phyloP scores from a whole-genome alignment of 768 basidiomycete genomes.

The Baorangia bicolor region DNA sequence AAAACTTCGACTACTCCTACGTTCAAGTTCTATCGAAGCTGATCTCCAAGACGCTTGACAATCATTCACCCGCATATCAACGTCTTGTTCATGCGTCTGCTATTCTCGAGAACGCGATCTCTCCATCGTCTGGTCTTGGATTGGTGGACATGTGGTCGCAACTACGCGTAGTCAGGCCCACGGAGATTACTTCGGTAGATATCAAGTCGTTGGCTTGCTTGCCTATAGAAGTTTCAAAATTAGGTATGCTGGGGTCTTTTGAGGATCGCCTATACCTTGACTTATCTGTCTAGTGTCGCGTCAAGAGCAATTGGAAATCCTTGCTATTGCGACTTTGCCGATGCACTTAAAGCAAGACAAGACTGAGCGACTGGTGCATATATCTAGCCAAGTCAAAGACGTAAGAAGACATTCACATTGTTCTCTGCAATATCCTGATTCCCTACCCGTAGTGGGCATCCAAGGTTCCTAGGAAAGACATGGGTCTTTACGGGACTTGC shows the following conservation, averaged over 20 bases:
- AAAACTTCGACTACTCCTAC: conserved; percentile 63
- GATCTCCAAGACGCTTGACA: conserved; percentile 45
- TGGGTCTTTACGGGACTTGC: neutral
- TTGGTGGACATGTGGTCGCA: conserved; percentile 70
- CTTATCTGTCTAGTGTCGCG: conserved; percentile 16
- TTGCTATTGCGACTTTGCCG: conserved; percentile 26
- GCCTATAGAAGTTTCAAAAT: neutral
- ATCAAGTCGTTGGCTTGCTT: conserved; percentile 16
- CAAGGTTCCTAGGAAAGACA: neutral
- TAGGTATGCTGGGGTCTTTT: conserved; percentile 11
- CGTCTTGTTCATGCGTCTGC: conserved; percentile 34
- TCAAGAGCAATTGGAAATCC: conserved; percentile 23
- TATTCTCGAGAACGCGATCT: conserved; percentile 48
- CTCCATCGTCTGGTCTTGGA: conserved; percentile 68
- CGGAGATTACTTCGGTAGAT: conserved; percentile 18
- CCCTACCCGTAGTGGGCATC: conserved; percentile 17
- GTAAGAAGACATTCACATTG: conserved; percentile 11
- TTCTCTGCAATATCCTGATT: conserved; percentile 1
- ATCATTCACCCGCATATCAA: conserved; percentile 35
- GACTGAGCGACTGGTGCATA: conserved; percentile 4
- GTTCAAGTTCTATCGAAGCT: conserved; percentile 57
- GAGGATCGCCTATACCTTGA: neutral
- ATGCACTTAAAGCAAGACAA: conserved; percentile 5
- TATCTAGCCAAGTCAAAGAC: conserved; percentile 23
- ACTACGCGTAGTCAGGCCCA: conserved; percentile 30